Evolutionary conservation across 2,329 filamentous ascomycete species (phyloP).

Genomic region (Clonostachys byssicola): DNA sequence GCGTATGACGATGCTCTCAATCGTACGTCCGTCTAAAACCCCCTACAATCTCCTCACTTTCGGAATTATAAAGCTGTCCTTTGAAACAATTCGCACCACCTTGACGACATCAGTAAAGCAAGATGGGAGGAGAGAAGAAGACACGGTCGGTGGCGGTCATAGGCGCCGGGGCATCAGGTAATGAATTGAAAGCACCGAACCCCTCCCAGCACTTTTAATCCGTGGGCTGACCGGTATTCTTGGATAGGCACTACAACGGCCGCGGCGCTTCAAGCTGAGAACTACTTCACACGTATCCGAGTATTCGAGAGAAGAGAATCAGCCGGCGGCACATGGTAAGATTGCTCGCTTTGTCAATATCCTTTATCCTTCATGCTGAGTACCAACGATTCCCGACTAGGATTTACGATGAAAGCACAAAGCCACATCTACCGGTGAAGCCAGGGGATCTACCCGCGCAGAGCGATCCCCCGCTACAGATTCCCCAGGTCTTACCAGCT

Average conservation of each 20-base stretch:
- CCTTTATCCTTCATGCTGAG: not conserved
- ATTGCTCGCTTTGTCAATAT: not conserved
- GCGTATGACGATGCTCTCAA: too few relatives aligned
- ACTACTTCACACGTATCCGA: constrained; percentile 13
- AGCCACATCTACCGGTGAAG: constrained; percentile 19
- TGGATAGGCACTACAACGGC: constrained; percentile 3
- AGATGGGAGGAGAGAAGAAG: not conserved
- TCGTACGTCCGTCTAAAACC: too few relatives aligned
- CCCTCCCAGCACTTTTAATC: too few relatives aligned
- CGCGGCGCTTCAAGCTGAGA: constrained; percentile 26
- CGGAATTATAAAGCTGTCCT: too few relatives aligned
- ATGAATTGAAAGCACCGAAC: too few relatives aligned
- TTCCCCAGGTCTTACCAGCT: constrained; percentile 35
- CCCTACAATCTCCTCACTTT: too few relatives aligned
- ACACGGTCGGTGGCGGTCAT: not conserved
- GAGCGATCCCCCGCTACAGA: constrained; percentile 36
- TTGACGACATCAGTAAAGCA: too few relatives aligned
- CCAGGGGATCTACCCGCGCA: constrained; percentile 39
- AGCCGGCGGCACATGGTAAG: constrained; percentile 39
- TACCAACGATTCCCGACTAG: constrained; percentile 18
- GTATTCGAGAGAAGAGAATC: constrained; percentile 37
- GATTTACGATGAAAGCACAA: constrained; percentile 45
- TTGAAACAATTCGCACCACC: too few relatives aligned
- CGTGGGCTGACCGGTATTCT: too few relatives aligned
- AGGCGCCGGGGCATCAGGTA: constrained; percentile 1